Evolutionary conservation across 2,329 filamentous ascomycete species (phyloP), one percentile per base, ranked within the genome.

Genomic region (Pestalotiopsis fici): DNA sequence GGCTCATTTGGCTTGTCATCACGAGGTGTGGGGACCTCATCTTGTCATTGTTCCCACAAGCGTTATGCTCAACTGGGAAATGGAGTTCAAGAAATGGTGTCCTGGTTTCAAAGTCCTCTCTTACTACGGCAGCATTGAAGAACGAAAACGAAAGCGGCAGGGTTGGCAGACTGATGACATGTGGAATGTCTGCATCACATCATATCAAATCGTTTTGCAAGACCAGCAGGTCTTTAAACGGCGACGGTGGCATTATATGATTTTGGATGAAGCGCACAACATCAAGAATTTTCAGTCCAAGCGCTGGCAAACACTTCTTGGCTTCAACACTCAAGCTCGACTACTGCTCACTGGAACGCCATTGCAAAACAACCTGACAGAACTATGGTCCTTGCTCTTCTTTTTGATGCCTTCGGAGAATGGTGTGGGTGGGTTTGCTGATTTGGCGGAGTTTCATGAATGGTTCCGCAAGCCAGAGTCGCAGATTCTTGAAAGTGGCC

Each of bases 211-310:
- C 60, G 95, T 98, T 6, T 86, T 98, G 18, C 94, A 97, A 76
- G 97, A 99, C 76, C 92, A 96, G 71, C 92, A 95, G 73, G 94
- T 97, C 0, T 97, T 99, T 82, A 96, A 97, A 77, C 90, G 95
- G 69, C 90, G 95, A 39, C 88, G 90, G 65, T 99, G 97, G 97
- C 95, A 98, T 77, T 99, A 98, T 79, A 94, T 99, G 88, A 95
- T 99, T 70, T 88, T 99, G 1, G 96, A 99, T 73, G 96, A 99
- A 82, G 96, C 97, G 0, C 96, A 99, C 83, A 98, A 99, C 81
- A 99, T 99, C 86, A 98, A 99, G 77, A 99, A 99, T 80, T 99
- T 98, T 85, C 95, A 97, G 75, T 98, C 95, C 1, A 95, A 98
- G 78, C 87, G 95, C 70, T 99, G 96, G 95, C 96, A 98, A 78